Percentiles rank a stretch among this genome's conserved stretches.
These are phyloP conservation scores for Fomitopsis betulina DNA, from an alignment of 1,284 basidiomycete genomes.

Conservation along the genomic window DNA sequence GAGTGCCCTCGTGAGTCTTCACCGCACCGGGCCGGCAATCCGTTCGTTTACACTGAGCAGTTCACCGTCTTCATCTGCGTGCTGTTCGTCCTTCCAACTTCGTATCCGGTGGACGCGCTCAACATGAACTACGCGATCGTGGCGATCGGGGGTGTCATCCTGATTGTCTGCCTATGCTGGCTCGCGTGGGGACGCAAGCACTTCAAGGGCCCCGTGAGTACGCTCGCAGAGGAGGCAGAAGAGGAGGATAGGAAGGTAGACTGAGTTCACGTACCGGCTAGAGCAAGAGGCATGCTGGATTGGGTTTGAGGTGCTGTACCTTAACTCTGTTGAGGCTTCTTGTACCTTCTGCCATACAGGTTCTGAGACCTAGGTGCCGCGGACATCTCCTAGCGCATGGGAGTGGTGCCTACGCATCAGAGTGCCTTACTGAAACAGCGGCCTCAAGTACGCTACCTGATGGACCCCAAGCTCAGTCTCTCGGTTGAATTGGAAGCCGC, in stretches of 20 bases:
- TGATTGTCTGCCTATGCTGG: conserved; percentile 40
- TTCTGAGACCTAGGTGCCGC: too few relatives aligned
- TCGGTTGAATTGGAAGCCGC: too few relatives aligned
- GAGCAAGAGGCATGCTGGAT: too few relatives aligned
- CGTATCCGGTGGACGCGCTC: conserved; percentile 48
- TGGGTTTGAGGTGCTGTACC: too few relatives aligned
- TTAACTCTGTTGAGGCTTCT: too few relatives aligned
- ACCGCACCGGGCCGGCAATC: background rate
- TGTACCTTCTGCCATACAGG: too few relatives aligned
- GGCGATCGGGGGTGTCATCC: conserved; percentile 41
- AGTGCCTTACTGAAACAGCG: too few relatives aligned
- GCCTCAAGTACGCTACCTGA: too few relatives aligned
- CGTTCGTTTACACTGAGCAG: conserved; percentile 22
- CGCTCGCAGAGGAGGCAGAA: conserved; percentile 5
- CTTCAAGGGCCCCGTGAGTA: conserved; percentile 31
- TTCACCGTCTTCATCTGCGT: conserved; percentile 52
- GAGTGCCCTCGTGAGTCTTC: conserved; percentile 38
- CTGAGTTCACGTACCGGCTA: background rate
- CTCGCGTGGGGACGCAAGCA: conserved; percentile 31
- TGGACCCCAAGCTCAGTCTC: too few relatives aligned
- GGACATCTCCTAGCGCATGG: too few relatives aligned
- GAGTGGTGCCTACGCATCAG: too few relatives aligned
- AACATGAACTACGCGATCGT: conserved; percentile 67
- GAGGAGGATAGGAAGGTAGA: background rate
- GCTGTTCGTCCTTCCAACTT: conserved; percentile 58